These are phyloP conservation scores for Schizothecium vesticola DNA, from an alignment of 495 filamentous ascomycete species.

Conservation along the genomic window DNA sequence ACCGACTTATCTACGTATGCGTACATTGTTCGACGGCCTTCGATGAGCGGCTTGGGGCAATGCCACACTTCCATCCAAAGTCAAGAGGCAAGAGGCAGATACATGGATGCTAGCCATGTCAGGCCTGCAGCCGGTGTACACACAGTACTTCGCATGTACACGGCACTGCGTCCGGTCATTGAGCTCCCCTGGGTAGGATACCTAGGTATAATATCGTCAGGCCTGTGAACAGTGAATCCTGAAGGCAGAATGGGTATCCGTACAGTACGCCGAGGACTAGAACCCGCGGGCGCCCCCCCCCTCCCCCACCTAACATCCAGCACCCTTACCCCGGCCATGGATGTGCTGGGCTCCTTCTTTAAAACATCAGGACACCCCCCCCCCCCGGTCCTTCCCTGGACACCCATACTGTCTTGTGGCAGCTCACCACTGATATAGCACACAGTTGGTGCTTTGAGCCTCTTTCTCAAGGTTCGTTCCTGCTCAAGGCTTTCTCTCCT, in stretches of 20 bases:
- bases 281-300: background rate
- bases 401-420: background rate
- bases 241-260: background rate
- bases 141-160: too few species aligned
- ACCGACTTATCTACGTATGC: background rate
- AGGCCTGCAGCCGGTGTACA: too few species aligned
- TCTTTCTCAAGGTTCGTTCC: background rate
- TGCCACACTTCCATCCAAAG: too few species aligned
- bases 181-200: too few species aligned
- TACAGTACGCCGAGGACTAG: background rate
- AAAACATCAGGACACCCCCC: background rate
- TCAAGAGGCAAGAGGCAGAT: background rate
- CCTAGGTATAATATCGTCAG: background rate
- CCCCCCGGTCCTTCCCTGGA: background rate
- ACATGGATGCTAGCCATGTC: too few species aligned
- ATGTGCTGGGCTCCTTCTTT: background rate
- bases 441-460: background rate
- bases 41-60: too few species aligned
- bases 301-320: background rate
- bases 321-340: background rate
- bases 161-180: too few species aligned
- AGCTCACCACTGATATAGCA: background rate
- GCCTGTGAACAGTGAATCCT: background rate
- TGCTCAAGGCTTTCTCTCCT: background rate
- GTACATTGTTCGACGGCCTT: background rate